Evolutionary conservation across 2,329 filamentous ascomycete species (phyloP).

Genomic region (Botryotinia globosa): DNA sequence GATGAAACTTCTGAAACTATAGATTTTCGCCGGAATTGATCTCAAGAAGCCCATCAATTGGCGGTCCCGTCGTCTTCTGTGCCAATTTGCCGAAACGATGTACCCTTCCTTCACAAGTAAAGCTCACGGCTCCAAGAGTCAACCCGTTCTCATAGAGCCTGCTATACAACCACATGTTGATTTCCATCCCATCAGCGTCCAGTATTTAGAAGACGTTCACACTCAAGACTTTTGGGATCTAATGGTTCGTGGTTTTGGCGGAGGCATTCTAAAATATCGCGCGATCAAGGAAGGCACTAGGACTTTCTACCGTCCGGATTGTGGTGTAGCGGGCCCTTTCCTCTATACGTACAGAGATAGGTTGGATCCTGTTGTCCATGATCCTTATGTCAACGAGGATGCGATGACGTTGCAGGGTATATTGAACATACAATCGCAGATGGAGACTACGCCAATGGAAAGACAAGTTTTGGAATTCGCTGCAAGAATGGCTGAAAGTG

Average conservation of each 20-base stretch:
- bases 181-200: neutral
- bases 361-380: neutral
- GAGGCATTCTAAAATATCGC: slow-evolving; percentile 1
- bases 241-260: neutral
- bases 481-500: neutral
- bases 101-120: neutral
- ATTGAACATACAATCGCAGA: neutral
- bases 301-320: neutral
- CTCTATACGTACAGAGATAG: neutral
- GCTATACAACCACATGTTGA: neutral
- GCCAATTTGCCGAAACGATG: neutral
- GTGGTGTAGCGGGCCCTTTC: neutral
- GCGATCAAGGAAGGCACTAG: neutral
- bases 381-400: neutral
- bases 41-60: neutral
- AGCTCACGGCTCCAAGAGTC: neutral
- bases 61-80: neutral
- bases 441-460: neutral
- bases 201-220: neutral
- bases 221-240: slow-evolving; percentile 8
- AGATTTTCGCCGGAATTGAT: slow-evolving; percentile 14
- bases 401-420: neutral
- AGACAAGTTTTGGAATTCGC: neutral
- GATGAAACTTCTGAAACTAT: too few relatives aligned
- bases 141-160: neutral